phyloP scores from a whole-genome alignment of 345 rosid species.

The Salix viminalis region DNA sequence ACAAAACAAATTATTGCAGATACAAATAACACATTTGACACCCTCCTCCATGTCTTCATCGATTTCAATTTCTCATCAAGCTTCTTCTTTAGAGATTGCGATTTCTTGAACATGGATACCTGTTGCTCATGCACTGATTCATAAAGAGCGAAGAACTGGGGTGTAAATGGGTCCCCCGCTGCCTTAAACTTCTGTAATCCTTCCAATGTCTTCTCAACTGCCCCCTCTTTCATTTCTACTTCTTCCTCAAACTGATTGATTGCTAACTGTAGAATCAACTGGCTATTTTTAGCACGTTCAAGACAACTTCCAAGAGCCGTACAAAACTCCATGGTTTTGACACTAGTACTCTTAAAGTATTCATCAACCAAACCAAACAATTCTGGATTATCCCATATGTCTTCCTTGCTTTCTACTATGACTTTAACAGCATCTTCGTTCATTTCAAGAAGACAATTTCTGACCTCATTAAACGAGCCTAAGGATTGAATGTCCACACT shows the following conservation, averaged over 20 bases:
- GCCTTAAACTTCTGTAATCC: constrained; percentile 60
- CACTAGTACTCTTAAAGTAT: constrained; percentile 56
- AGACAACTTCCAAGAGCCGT: constrained; percentile 65
- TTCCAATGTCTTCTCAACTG: constrained; percentile 54
- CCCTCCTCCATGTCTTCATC: too few species aligned
- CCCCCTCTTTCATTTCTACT: constrained; percentile 17
- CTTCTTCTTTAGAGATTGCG: constrained; percentile 6
- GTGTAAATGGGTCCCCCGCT: constrained; percentile 64
- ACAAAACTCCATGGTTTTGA: constrained; percentile 69
- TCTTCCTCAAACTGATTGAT: constrained; percentile 63
- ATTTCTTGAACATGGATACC: constrained; percentile 43
- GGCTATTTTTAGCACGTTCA: constrained; percentile 58
- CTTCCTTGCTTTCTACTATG: constrained; percentile 55
- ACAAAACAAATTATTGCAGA: too few species aligned
- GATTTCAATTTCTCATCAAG: too few species aligned
- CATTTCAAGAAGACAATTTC: too few species aligned
- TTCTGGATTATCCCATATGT: constrained; percentile 65
- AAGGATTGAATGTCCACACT: too few species aligned
- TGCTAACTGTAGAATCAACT: constrained; percentile 57
- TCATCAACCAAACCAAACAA: constrained; percentile 61
- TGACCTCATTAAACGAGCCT: too few species aligned
- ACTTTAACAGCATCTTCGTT: too few species aligned
- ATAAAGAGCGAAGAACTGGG: constrained; percentile 55
- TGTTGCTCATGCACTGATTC: constrained; percentile 51
- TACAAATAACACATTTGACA: too few species aligned